phyloP scores from a whole-genome alignment of 768 basidiomycete genomes.

The Candolleomyces aberdarensis region DNA sequence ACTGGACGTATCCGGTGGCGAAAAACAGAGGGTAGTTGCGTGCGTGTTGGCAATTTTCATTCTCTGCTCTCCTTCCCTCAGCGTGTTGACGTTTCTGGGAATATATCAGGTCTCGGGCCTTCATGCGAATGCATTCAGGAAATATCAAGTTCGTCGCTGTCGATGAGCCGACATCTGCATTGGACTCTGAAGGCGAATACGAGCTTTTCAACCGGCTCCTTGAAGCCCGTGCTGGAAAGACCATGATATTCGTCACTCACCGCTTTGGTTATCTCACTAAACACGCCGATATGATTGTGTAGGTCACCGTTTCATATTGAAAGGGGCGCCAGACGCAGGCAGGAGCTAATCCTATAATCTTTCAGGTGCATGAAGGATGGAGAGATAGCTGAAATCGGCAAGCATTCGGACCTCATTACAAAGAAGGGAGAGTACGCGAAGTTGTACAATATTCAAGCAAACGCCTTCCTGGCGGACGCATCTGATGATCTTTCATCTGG shows the following conservation, averaged over 20 bases:
- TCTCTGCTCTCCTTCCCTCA: background rate
- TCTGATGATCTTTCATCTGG: too few species aligned
- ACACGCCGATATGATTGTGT: constrained; percentile 52
- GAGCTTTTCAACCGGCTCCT: constrained; percentile 40
- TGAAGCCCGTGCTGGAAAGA: constrained; percentile 39
- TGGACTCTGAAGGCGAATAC: constrained; percentile 53
- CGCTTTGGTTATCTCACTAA: constrained; percentile 47
- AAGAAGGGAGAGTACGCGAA: constrained; percentile 37
- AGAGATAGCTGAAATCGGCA: constrained; percentile 34
- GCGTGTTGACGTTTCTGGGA: background rate
- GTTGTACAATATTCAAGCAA: constrained; percentile 38
- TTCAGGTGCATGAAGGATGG: constrained; percentile 45
- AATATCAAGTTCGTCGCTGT: constrained; percentile 45
- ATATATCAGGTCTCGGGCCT: constrained; percentile 37
- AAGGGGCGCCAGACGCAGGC: too few species aligned
- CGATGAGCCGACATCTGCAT: constrained; percentile 56
- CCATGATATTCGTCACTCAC: constrained; percentile 55
- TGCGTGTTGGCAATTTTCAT: constrained; percentile 21
- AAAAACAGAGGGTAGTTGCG: constrained; percentile 49
- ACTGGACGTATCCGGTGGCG: constrained; percentile 39
- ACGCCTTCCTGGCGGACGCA: too few species aligned
- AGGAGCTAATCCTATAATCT: background rate
- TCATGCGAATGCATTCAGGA: constrained; percentile 37
- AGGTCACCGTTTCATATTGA: constrained; percentile 15
- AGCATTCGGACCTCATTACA: constrained; percentile 35